These are phyloP conservation scores for Porphyrellus cyaneotinctus DNA, from an alignment of 768 basidiomycete species.

Conservation along the genomic window DNA sequence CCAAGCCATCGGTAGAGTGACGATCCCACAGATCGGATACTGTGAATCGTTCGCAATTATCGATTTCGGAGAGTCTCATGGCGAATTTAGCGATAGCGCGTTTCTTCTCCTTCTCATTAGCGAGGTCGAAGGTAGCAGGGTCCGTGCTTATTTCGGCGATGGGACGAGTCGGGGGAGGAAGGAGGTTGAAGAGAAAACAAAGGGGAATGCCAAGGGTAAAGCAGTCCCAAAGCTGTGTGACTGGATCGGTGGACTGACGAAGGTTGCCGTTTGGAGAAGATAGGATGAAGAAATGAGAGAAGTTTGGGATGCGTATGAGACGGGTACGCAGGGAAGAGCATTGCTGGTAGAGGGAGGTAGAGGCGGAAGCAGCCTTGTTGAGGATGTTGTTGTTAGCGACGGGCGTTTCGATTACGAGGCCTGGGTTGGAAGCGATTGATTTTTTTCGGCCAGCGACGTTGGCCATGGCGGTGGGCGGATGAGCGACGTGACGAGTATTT, in stretches of 20 bases:
- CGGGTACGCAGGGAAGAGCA: conserved; percentile 74
- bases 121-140: conserved; percentile 56
- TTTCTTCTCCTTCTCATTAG: conserved; percentile 84
- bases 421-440: conserved; percentile 63
- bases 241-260: conserved; percentile 84
- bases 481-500: conserved; percentile 1
- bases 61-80: conserved; percentile 75
- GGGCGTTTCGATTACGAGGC: conserved; percentile 68
- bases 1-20: conserved; percentile 89
- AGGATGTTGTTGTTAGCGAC: conserved; percentile 80
- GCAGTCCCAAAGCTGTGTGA: conserved; percentile 91
- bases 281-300: conserved; percentile 64
- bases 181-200: conserved; percentile 93
- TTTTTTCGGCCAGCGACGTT: conserved; percentile 71
- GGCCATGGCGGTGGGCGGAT: conserved; percentile 42
- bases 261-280: conserved; percentile 52
- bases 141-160: conserved; percentile 61
- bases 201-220: conserved; percentile 91
- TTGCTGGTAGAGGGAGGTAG: conserved; percentile 89
- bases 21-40: conserved; percentile 89
- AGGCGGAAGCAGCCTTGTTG: conserved; percentile 85
- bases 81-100: conserved; percentile 87
- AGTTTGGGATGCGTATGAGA: conserved; percentile 74
- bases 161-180: conserved; percentile 46
- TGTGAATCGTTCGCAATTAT: conserved; percentile 78